Evolutionary conservation across 441 rosid genomes (phyloP), one percentile per base, ranked within the genome.

Genomic region (Jatropha podagrica): DNA sequence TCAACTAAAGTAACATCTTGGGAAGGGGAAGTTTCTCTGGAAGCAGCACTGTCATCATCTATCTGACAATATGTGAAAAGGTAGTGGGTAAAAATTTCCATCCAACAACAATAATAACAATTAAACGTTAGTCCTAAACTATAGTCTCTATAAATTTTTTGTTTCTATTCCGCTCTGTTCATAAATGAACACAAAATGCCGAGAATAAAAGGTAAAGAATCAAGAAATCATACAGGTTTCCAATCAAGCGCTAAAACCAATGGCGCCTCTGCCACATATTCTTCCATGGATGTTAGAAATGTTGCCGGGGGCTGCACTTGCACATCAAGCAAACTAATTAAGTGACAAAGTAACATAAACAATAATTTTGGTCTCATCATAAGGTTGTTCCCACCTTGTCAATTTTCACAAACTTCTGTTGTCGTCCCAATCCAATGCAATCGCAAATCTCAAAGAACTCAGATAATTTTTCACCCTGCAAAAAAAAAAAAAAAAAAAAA

Each of bases 251-350:
- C 61, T 72, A 73, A 41, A 60, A 58, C 42, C 54, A 66, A 72
- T 14, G 91, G 86, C 56, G 87, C 81, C 9, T 83, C 83, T 58
- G 75, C 74, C 12, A 83, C 82, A 17, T 87, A 80, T 38, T 83
- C 87, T 81, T 87, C 93, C 93, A 89, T 86, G 44, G 86, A 76
- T 61, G 79, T 42, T 65, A 85, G 20, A 74, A 89, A 86, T 65
- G 87, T 78, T 26, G 76, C 80, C 4, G 89, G 88, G 17, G 84
- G 86, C 93, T 87, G 84, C 79, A 79, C 61, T 60, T 32, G 14
- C 26, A 38, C 54, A 55, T 37, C 71, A 70, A 7, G 32, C 74
- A 70, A 71, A 55, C 69, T 51, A 66, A 20, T 41, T 20, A 73
- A 40, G 68, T 70, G 17, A 48, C 27, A 40, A 65, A 69, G 44